A percentile compares a stretch with the other conserved stretches of the same genome.
Conservation (phyloP, 352 stramenopile genomes). For the Phytophthora cajani region DNA sequence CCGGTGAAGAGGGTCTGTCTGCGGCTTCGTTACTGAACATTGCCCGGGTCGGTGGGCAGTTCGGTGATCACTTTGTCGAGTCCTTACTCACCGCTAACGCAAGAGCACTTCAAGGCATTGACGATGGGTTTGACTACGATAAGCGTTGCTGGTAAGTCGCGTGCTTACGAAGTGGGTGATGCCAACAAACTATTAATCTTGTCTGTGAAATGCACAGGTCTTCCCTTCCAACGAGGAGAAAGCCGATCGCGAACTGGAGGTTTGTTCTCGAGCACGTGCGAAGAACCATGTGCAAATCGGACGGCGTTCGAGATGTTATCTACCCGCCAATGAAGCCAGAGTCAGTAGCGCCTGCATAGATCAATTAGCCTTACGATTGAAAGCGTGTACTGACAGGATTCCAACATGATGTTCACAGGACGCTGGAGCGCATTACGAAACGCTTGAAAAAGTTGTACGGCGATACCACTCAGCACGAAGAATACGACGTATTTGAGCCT, state of each 20-base stretch:
- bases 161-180: background rate
- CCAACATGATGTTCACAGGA: conserved; percentile 37
- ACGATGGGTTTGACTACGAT: conserved; percentile 31
- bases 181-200: conserved; percentile 2
- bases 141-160: conserved; percentile 52
- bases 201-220: conserved; percentile 40
- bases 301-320: conserved; percentile 10
- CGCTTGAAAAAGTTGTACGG: conserved; percentile 64
- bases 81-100: conserved; percentile 56
- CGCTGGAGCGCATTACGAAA: conserved; percentile 64
- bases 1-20: conserved; percentile 10
- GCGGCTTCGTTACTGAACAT: conserved; percentile 33
- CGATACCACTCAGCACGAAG: conserved; percentile 53
- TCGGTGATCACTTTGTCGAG: conserved; percentile 52
- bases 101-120: conserved; percentile 51
- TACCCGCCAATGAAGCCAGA: conserved; percentile 45
- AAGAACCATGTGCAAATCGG: conserved; percentile 27
- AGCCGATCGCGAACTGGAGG: conserved; percentile 73
- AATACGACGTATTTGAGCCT: conserved; percentile 48
- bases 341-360: conserved; percentile 29
- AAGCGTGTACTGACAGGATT: conserved; percentile 3
- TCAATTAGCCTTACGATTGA: background rate
- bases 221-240: conserved; percentile 59
- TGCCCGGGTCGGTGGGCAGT: conserved; percentile 40
- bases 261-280: conserved; percentile 67